phyloP scores from a whole-genome alignment of 306 rosid species.

The Adenanthera pavonina region DNA sequence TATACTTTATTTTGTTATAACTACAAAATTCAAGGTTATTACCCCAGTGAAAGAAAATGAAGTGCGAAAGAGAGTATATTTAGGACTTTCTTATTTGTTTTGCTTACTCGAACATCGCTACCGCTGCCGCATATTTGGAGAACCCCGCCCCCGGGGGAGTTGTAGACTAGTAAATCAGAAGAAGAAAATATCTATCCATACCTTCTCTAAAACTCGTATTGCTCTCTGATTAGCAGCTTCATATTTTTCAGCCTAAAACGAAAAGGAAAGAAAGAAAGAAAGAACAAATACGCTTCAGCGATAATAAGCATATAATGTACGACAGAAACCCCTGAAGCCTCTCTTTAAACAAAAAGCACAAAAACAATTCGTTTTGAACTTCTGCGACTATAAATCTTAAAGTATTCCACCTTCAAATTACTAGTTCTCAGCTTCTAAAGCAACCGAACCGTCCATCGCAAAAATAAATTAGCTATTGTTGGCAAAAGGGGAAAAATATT shows the following conservation, averaged over 20 bases:
- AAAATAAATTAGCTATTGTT: constrained; percentile 9
- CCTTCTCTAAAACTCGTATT: constrained; percentile 75
- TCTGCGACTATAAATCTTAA: background rate
- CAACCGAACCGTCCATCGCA: constrained; percentile 3
- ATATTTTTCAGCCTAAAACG: constrained; percentile 64
- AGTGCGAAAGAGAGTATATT: background rate
- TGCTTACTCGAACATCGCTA: background rate
- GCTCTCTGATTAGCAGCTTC: constrained; percentile 75
- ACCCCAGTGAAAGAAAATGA: background rate
- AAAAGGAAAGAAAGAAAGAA: background rate
- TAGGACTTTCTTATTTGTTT: background rate
- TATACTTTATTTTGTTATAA: background rate
- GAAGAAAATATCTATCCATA: constrained; percentile 33
- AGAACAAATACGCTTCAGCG: background rate
- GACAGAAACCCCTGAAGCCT: constrained; percentile 10
- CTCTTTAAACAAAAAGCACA: background rate
- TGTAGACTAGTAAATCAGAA: background rate
- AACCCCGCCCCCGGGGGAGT: background rate
- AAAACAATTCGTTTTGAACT: background rate
- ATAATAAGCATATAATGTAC: constrained; percentile 1
- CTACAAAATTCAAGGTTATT: background rate
- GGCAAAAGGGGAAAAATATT: background rate
- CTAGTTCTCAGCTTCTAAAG: background rate
- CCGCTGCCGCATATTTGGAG: background rate
- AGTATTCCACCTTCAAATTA: background rate